Evolutionary conservation across 306 rosid species (phyloP).

Genomic region (Lotus japonicus): DNA sequence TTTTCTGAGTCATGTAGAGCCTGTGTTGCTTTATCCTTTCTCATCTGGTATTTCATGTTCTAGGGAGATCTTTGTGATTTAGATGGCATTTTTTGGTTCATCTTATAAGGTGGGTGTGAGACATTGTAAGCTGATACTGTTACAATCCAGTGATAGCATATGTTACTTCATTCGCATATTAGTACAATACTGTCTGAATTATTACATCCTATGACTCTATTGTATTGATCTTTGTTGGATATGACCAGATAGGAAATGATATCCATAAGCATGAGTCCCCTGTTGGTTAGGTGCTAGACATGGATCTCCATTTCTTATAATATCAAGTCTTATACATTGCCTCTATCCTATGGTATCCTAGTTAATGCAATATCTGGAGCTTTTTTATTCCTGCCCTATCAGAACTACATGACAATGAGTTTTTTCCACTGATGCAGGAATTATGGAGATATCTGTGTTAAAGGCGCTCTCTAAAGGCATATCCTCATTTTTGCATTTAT

Average conservation of each 20-base stretch:
- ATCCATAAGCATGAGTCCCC: neutral
- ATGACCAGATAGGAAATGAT: neutral
- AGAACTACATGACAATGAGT: neutral
- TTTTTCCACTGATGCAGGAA: constrained; percentile 44
- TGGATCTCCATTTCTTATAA: neutral
- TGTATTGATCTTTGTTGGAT: neutral
- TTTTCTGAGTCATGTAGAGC: neutral
- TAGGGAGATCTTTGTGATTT: neutral
- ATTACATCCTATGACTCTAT: neutral
- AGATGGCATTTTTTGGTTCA: neutral
- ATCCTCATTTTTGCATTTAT: constrained; percentile 49
- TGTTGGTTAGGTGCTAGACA: neutral
- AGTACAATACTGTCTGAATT: neutral
- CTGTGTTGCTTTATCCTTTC: neutral
- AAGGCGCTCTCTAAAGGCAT: constrained; percentile 52
- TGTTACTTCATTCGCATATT: neutral
- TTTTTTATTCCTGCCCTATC: neutral
- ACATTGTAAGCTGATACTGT: neutral
- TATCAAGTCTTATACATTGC: neutral
- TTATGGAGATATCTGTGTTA: constrained; percentile 61
- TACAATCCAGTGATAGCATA: neutral
- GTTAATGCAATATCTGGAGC: neutral
- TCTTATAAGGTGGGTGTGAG: neutral
- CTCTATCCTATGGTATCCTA: neutral
- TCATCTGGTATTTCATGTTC: neutral